A percentile compares a stretch with the other conserved stretches of the same genome.
Conservation (phyloP, 2,329 filamentous ascomycete genomes). For the Claviceps capensis region DNA sequence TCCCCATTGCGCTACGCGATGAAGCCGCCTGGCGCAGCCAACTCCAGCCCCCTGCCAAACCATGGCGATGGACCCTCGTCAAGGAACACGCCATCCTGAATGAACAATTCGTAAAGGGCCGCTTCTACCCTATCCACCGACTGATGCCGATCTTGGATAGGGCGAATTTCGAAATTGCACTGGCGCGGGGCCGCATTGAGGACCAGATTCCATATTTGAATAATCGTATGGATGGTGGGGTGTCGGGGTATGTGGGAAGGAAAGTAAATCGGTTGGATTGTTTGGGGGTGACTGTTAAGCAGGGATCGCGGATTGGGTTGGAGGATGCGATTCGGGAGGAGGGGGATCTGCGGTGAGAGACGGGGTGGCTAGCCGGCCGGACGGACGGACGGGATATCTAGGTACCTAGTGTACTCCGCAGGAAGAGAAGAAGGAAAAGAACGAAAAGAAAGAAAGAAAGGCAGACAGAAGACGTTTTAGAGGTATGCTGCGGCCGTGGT, state of each 20-base stretch:
- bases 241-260: slow-evolving; percentile 27
- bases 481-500: too few species aligned
- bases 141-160: slow-evolving; percentile 37
- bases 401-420: too few species aligned
- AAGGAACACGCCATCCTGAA: slow-evolving; percentile 32
- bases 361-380: not conserved
- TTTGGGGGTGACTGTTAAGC: slow-evolving; percentile 27
- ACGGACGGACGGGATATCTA: not conserved
- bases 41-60: slow-evolving; percentile 18
- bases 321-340: slow-evolving; percentile 25
- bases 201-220: slow-evolving; percentile 37
- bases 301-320: slow-evolving; percentile 19
- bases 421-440: too few species aligned
- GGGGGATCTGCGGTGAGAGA: not conserved
- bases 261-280: slow-evolving; percentile 28
- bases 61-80: slow-evolving; percentile 26
- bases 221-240: slow-evolving; percentile 32
- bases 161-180: slow-evolving; percentile 21
- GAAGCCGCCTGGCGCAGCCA: slow-evolving; percentile 26
- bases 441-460: too few species aligned
- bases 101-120: slow-evolving; percentile 34
- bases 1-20: slow-evolving; percentile 27
- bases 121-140: slow-evolving; percentile 44
- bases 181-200: slow-evolving; percentile 25
- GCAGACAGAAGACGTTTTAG: too few species aligned